Conservation (phyloP, 345 rosid species). For the Lepidium sativum region DNA sequence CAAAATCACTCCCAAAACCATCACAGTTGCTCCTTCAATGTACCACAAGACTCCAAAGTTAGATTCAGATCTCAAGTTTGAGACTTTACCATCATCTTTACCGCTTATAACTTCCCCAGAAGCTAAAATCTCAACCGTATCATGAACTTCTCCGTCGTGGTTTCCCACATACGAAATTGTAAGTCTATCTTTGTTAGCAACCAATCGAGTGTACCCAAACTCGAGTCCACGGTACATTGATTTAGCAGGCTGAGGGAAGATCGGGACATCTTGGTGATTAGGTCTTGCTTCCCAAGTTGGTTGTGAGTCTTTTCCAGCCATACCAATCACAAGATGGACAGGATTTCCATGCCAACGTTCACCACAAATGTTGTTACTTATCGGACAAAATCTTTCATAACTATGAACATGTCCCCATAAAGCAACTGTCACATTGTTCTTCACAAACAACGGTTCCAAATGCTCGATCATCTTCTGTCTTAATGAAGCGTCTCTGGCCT, state of each 20-base stretch:
- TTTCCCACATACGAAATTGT: conserved; percentile 71
- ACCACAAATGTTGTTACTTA: conserved; percentile 68
- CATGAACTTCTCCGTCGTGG: conserved; percentile 88
- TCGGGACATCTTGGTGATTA: conserved; percentile 53
- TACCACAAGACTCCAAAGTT: conserved; percentile 38
- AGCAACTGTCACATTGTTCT: conserved; percentile 68
- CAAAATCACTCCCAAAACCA: conserved; percentile 50
- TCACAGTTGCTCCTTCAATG: conserved; percentile 49
- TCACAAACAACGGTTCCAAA: conserved; percentile 70
- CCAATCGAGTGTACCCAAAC: conserved; percentile 80
- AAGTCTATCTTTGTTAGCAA: conserved; percentile 75
- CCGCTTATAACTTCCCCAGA: conserved; percentile 61
- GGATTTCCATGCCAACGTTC: conserved; percentile 57
- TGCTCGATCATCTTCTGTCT: conserved; percentile 58
- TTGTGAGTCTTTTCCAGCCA: conserved; percentile 99
- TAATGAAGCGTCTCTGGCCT: conserved; percentile 45
- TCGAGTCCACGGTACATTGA: conserved; percentile 91
- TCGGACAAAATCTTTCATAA: conserved; percentile 90
- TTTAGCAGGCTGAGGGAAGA: conserved; percentile 67
- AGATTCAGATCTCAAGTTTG: conserved; percentile 16
- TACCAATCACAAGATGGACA: conserved; percentile 89
- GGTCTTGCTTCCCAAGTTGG: conserved; percentile 75
- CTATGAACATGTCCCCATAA: conserved; percentile 97
- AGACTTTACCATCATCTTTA: conserved; percentile 1
- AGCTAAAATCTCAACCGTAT: conserved; percentile 63